phyloP scores from a whole-genome alignment of 2,329 filamentous ascomycete species.

The Ceratocystis albifundus region DNA sequence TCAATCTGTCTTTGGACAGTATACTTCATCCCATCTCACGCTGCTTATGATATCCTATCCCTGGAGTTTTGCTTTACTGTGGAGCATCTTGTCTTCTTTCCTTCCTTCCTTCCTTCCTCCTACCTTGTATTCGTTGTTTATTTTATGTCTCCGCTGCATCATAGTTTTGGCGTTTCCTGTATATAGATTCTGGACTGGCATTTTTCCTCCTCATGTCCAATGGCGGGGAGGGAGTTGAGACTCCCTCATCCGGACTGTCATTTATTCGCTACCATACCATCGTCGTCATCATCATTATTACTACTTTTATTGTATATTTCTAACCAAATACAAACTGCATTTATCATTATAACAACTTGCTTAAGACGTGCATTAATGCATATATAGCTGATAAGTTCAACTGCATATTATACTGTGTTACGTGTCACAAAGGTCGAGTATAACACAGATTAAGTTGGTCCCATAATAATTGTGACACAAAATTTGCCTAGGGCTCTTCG shows the following conservation, averaged over 20 bases:
- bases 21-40: conserved; percentile 9
- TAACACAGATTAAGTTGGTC: too few relatives aligned
- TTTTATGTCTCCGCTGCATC: not conserved
- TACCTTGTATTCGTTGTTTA: conserved; percentile 9
- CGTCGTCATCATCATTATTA: not conserved
- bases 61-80: conserved; percentile 7
- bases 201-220: not conserved
- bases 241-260: not conserved
- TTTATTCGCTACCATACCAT: not conserved
- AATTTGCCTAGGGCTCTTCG: too few relatives aligned
- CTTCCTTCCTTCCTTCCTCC: conserved; percentile 1
- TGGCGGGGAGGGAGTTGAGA: not conserved
- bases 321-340: not conserved
- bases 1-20: not conserved
- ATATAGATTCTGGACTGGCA: conserved; percentile 8
- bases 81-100: not conserved
- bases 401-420: too few relatives aligned
- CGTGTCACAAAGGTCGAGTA: too few relatives aligned
- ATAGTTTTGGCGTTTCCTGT: conserved; percentile 18
- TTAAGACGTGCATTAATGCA: too few relatives aligned
- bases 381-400: too few relatives aligned
- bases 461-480: too few relatives aligned
- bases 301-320: not conserved
- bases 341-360: not conserved
- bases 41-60: conserved; percentile 19